Evolutionary conservation across 1,284 basidiomycete genomes (phyloP).

Genomic region (Rhodotorula sp.): DNA sequence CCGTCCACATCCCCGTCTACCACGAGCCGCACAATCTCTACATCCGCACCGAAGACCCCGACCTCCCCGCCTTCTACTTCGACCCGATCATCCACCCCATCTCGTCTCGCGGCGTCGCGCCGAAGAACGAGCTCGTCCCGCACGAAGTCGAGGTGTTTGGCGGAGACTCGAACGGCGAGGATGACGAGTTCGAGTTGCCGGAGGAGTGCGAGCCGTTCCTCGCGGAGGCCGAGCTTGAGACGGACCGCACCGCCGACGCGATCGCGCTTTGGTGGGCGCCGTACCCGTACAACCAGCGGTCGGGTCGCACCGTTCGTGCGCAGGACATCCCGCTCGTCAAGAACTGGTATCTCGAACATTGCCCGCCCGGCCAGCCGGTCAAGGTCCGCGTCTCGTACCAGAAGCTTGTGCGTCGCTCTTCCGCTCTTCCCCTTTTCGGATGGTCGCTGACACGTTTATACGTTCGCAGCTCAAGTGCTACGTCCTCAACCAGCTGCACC

Average conservation of each 20-base stretch:
- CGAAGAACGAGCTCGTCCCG: conserved; percentile 77
- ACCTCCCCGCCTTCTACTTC: conserved; percentile 99
- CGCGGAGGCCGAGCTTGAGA: conserved; percentile 75
- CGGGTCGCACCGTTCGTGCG: conserved; percentile 86
- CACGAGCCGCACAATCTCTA: conserved; percentile 97
- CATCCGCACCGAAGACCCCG: conserved; percentile 97
- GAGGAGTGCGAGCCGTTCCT: conserved; percentile 81
- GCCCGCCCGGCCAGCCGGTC: conserved; percentile 90
- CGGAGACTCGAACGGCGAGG: conserved; percentile 63
- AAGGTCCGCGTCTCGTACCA: conserved; percentile 99
- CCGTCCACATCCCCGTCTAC: conserved; percentile 87
- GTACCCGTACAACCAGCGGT: conserved; percentile 89
- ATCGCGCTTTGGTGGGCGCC: conserved; percentile 99
- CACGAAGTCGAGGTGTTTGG: conserved; percentile 90
- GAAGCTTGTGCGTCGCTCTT: conserved; percentile 63
- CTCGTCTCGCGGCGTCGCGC: conserved; percentile 75
- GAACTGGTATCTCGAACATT: conserved; percentile 93
- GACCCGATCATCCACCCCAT: conserved; percentile 91
- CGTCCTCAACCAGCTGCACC: conserved; percentile 90
- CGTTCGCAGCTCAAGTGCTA: conserved; percentile 71
- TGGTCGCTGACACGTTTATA: conserved; percentile 2
- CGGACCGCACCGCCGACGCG: conserved; percentile 89
- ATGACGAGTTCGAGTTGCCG: conserved; percentile 82
- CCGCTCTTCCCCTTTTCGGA: no score
- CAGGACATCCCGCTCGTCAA: conserved; percentile 96